Evolutionary conservation across 164 flowering plant genomes (phyloP).

Genomic region (Vitis cinerea): DNA sequence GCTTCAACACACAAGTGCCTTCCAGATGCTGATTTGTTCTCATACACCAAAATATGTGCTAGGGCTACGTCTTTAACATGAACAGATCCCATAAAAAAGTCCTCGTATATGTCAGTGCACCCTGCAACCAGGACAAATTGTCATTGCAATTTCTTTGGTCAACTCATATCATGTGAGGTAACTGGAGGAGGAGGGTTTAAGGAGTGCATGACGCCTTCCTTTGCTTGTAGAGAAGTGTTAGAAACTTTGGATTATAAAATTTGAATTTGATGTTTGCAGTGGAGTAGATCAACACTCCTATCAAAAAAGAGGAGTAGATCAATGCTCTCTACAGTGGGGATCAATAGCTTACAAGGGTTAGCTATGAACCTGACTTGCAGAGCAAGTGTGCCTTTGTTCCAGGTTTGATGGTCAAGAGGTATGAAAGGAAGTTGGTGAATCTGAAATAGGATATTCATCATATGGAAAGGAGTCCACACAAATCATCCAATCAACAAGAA

Average conservation of each 20-base stretch:
- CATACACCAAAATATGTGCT: slow-evolving; percentile 83
- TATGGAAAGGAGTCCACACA: no score
- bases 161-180: no score
- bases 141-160: no score
- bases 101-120: slow-evolving; percentile 55
- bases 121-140: slow-evolving; percentile 39
- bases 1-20: slow-evolving; percentile 89
- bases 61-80: slow-evolving; percentile 92
- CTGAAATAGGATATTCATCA: no score
- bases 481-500: no score
- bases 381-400: neutral
- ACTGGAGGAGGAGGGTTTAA: no score
- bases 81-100: slow-evolving; percentile 73
- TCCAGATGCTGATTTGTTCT: slow-evolving; percentile 72
- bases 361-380: neutral
- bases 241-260: neutral
- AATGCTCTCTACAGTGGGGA: no score
- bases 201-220: no score
- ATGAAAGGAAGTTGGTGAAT: neutral
- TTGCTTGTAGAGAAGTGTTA: neutral
- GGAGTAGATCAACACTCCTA: neutral
- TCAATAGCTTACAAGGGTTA: neutral
- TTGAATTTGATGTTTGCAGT: neutral
- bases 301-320: no score
- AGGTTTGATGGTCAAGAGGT: neutral